Percentiles rank a stretch among this genome's conserved stretches.
Evolutionary conservation across 1,284 basidiomycete species (phyloP).

Genomic region (Xerocomus nothofagi): DNA sequence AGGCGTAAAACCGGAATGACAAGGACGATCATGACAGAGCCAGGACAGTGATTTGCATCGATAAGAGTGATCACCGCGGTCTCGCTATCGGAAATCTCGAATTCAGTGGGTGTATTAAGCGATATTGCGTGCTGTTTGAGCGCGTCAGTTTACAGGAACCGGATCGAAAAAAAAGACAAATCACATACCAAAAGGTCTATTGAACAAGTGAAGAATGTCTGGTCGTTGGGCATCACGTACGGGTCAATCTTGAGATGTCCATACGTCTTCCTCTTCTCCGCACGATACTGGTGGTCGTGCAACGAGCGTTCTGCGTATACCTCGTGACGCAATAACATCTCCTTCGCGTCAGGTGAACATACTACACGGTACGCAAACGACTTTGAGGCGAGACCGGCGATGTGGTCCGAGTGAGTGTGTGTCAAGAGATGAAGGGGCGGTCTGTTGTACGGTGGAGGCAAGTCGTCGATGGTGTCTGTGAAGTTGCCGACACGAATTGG

Average conservation of each 20-base stretch:
- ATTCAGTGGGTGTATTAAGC: constrained; percentile 61
- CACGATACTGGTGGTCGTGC: constrained; percentile 48
- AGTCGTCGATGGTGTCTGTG: constrained; percentile 39
- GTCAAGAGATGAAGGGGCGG: constrained; percentile 74
- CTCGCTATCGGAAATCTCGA: constrained; percentile 59
- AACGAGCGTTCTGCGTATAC: constrained; percentile 62
- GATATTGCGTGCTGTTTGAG: constrained; percentile 41
- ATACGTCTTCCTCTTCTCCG: constrained; percentile 61
- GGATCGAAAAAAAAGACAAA: neutral
- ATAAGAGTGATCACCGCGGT: constrained; percentile 75
- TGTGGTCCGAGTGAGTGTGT: constrained; percentile 85
- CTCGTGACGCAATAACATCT: constrained; percentile 78
- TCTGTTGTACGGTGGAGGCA: constrained; percentile 36
- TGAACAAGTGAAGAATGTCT: constrained; percentile 46
- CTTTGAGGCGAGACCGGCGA: constrained; percentile 64
- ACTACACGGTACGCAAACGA: constrained; percentile 68
- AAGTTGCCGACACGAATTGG: constrained; percentile 83
- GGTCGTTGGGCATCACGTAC: constrained; percentile 46
- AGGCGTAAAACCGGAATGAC: neutral
- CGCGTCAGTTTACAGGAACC: constrained; percentile 29
- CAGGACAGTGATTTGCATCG: constrained; percentile 94
- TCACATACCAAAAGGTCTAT: constrained; percentile 52
- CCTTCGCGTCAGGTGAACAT: constrained; percentile 79
- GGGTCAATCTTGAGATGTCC: constrained; percentile 65
- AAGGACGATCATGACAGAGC: constrained; percentile 77